Conservation (phyloP, 192 early-diverging fungal genomes). For the Mortierella antarctica region DNA sequence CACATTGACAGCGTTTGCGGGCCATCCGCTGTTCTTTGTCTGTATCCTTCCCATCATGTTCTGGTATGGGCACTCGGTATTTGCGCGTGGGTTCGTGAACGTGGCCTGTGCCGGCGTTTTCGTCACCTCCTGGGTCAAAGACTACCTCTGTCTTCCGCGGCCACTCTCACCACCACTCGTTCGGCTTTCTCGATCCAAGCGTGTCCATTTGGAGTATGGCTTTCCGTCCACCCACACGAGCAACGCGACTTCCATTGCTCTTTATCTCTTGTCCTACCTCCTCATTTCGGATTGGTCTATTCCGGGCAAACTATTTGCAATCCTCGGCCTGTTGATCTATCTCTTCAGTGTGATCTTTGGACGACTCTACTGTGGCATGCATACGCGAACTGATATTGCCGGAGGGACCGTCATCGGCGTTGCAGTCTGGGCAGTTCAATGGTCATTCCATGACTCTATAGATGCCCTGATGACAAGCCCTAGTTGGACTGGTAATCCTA, state of each 20-base stretch:
- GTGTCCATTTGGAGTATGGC: conserved; percentile 87
- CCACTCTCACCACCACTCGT: conserved; percentile 81
- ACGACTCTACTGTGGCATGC: conserved; percentile 89
- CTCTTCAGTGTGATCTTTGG: conserved; percentile 73
- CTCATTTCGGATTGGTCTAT: conserved; percentile 56
- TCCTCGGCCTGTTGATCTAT: conserved; percentile 58
- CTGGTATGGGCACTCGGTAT: conserved; percentile 74
- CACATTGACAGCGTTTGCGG: conserved; percentile 80
- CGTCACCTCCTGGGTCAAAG: conserved; percentile 64
- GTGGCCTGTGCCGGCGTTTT: conserved; percentile 48
- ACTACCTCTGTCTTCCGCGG: conserved; percentile 86
- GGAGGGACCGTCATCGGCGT: conserved; percentile 64
- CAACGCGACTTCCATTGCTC: conserved; percentile 80
- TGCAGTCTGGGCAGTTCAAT: conserved; percentile 67
- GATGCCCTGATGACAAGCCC: conserved; percentile 38
- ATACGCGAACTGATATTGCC: conserved; percentile 67
- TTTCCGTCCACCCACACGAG: conserved; percentile 92
- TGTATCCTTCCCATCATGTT: conserved; percentile 82
- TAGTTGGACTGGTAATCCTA: conserved; percentile 44
- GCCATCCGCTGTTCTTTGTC: conserved; percentile 90
- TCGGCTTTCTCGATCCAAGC: conserved; percentile 58
- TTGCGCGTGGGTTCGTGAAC: conserved; percentile 63
- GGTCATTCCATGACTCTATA: conserved; percentile 55
- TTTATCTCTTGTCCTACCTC: conserved; percentile 61
- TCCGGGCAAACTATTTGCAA: conserved; percentile 33